Conservation (phyloP, 2,329 filamentous ascomycete species). For the Cytospora leucostoma region DNA sequence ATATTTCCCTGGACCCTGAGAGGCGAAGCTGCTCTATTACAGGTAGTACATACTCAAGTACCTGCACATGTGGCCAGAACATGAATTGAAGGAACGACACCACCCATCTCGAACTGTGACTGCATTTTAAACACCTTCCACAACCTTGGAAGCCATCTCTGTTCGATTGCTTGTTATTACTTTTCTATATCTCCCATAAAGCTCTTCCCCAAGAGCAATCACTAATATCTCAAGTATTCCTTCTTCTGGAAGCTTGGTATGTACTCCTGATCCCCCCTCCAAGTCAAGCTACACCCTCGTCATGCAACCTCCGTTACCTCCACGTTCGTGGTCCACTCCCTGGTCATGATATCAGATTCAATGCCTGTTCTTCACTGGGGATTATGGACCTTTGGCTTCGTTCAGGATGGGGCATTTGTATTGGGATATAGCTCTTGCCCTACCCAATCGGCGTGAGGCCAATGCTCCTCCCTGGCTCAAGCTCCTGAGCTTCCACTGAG, state of each 20-base stretch:
- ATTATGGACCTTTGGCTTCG: background rate
- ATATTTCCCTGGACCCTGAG: slow-evolving; percentile 19
- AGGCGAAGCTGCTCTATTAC: background rate
- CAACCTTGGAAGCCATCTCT: slow-evolving; percentile 12
- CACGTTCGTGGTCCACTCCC: background rate
- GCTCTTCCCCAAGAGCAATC: background rate
- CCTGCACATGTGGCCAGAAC: slow-evolving; percentile 26
- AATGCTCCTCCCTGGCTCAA: background rate
- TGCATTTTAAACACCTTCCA: slow-evolving; percentile 2
- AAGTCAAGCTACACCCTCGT: background rate
- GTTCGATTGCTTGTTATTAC: slow-evolving; percentile 10
- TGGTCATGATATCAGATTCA: background rate
- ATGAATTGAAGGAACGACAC: slow-evolving; percentile 16
- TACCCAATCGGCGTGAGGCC: background rate
- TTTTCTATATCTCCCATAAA: background rate
- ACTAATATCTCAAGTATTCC: background rate
- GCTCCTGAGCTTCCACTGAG: background rate
- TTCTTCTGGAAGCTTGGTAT: slow-evolving; percentile 13
- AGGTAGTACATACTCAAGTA: too few species aligned
- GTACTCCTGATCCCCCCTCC: background rate
- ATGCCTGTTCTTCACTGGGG: background rate
- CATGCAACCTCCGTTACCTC: background rate
- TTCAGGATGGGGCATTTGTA: background rate
- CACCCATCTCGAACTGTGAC: slow-evolving; percentile 11
- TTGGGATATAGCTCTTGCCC: background rate